Conservation (phyloP, 805 yeast species). For the Kuraishia piskuri region DNA sequence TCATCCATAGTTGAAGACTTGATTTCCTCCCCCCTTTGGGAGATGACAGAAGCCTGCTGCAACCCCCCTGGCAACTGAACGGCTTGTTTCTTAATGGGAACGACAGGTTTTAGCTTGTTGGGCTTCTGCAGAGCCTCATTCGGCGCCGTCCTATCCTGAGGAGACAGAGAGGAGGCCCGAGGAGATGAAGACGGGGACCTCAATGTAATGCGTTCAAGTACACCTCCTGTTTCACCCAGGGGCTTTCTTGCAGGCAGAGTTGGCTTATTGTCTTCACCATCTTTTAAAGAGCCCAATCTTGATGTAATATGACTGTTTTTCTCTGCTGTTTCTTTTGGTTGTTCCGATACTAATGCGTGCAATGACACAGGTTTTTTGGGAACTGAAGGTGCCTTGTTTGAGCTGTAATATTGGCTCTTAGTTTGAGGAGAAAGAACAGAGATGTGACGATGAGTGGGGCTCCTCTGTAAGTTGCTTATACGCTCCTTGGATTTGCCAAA, state of each 20-base stretch:
- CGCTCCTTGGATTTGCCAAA: not conserved
- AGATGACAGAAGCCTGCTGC: slow-evolving; percentile 10
- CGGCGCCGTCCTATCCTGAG: not conserved
- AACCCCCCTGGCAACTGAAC: slow-evolving; percentile 21
- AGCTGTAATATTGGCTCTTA: not conserved
- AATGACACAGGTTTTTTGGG: not conserved
- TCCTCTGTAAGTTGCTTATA: not conserved
- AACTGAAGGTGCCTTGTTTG: slow-evolving; percentile 1
- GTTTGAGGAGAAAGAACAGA: slow-evolving; percentile 2
- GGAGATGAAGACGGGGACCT: not conserved
- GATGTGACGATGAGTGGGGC: not conserved
- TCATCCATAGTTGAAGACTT: not conserved
- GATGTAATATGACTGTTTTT: not conserved
- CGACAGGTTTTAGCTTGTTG: slow-evolving; percentile 11
- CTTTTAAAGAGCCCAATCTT: not conserved
- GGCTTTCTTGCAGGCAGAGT: not conserved
- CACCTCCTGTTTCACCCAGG: not conserved
- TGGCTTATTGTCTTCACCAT: not conserved
- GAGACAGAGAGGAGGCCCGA: not conserved
- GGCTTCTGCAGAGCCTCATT: slow-evolving; percentile 11
- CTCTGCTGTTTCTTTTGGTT: not conserved
- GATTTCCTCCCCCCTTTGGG: not conserved
- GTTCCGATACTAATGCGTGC: not conserved
- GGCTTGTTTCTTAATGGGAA: slow-evolving; percentile 10
- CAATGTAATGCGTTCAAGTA: not conserved